Evolutionary conservation across 768 basidiomycete species (phyloP).

Genomic region (Boletus barrowsii): DNA sequence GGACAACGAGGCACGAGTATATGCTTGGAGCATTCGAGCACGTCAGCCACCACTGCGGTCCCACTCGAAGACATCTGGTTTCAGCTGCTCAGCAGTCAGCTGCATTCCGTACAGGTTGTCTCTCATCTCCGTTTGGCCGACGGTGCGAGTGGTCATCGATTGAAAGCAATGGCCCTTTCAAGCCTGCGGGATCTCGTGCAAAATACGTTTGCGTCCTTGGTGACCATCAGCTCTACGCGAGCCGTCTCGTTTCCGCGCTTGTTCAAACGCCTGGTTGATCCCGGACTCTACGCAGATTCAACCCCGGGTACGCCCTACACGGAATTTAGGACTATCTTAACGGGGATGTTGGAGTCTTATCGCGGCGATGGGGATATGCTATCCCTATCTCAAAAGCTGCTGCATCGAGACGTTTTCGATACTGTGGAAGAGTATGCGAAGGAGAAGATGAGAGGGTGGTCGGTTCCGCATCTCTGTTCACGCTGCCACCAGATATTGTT

Average conservation of each 20-base stretch:
- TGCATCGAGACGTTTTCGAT: slow-evolving; percentile 80
- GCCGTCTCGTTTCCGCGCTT: slow-evolving; percentile 87
- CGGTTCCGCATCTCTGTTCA: slow-evolving; percentile 46
- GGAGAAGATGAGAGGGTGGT: slow-evolving; percentile 64
- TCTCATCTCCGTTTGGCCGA: slow-evolving; percentile 40
- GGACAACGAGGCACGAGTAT: slow-evolving; percentile 60
- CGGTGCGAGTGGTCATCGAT: slow-evolving; percentile 16
- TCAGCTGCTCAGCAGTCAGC: slow-evolving; percentile 75
- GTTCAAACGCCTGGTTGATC: slow-evolving; percentile 88
- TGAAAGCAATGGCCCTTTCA: slow-evolving; percentile 35
- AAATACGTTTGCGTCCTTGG: slow-evolving; percentile 76
- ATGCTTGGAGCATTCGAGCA: slow-evolving; percentile 65
- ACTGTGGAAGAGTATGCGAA: slow-evolving; percentile 57
- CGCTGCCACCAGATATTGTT: slow-evolving; percentile 51
- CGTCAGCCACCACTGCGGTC: slow-evolving; percentile 37
- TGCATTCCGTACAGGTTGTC: slow-evolving; percentile 72
- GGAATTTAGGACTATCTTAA: slow-evolving; percentile 87
- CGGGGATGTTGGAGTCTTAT: slow-evolving; percentile 95
- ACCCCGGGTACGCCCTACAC: slow-evolving; percentile 70
- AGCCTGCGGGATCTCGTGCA: slow-evolving; percentile 75
- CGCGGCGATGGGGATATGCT: slow-evolving; percentile 89
- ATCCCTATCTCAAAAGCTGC: slow-evolving; percentile 74
- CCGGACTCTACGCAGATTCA: slow-evolving; percentile 48
- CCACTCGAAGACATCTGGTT: slow-evolving; percentile 88
- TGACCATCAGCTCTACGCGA: slow-evolving; percentile 77